Base-by-base conservation (phyloP, 139 green algal species). In the Micractinium sp. region DNA sequence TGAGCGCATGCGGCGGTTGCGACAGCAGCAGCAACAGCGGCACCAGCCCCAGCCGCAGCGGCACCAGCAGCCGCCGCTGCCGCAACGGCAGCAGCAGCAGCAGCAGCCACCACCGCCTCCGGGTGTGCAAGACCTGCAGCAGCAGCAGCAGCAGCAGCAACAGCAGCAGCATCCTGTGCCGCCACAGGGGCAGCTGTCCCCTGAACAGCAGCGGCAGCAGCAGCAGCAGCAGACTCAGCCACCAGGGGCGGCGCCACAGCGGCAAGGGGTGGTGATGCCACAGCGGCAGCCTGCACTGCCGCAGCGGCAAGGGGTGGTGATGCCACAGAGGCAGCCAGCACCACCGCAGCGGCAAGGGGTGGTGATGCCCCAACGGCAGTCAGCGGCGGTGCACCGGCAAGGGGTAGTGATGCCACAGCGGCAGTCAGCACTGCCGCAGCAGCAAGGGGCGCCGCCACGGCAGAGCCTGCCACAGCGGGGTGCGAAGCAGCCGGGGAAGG, bases 11-110 rank as follows among this genome's bases (percentile, higher is more conserved):
- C 77, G 41, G 7, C 39, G 60, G 35, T 69, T 39, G 23, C 60
- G 29, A 56, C 81, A 88, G 23, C 85, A 85, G 77, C 84, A 88
- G 78, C 85, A 86, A 75, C 77, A 77, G 29, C 60, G 35, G 53
- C 85, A 77, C 33, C 85, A 67, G 36, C 63, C 61, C 38, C 75
- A 16, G 39, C 33, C 82, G 73, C 71, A 19, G 66, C 67, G 25
- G 81, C 77, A 36, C 29, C 47, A 25, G n/a, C 39, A 14, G 69
- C 39, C 38, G 66, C 71, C 39, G 73, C 82, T 60, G 29, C 88
- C 81, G 74, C 73, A 67, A 61, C 82, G 39, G 61, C 61, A 14
- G 29, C 61, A 56, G 35, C 82, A 29, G 22, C 60, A 60, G 39
- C 77, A 60, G 41, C 73, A 79, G 79, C 81, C 33, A 36, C 38